Base-by-base conservation (phyloP, 768 basidiomycete genomes). In the Serendipita sp. region DNA sequence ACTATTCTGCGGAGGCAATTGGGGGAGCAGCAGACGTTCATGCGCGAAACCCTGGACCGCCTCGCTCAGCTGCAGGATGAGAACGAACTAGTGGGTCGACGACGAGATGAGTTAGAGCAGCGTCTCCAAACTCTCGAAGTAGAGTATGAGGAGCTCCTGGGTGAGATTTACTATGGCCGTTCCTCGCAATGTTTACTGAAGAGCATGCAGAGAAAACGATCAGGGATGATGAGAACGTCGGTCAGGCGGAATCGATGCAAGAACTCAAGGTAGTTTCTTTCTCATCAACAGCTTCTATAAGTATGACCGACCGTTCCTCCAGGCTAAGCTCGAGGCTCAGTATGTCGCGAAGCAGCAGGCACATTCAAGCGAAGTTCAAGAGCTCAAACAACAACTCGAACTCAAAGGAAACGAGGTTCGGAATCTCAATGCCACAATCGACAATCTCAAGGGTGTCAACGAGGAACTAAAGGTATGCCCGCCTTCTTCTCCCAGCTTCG, bases 71-170 rank as follows among this genome's bases (percentile, higher is more conserved):
- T 85, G 67, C 89, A 94, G 70, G 93, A 98, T 73, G 94, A 98
- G 79, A 86, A 85, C 67, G 93, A 94, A 71, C 83, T 91, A 79
- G 78, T 90, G 65, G 76, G 78, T 32, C 83, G 91, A 68, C 78
- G 94, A 67, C 81, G 86, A 67, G 90, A 91, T 67, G 96, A 99
- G 72, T 75, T 98, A 46, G 94, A 99, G 75, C 77, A 80, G 45
- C 81, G 94, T 66, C 79, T 96, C 56, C 75, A 83, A 44, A 81
- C 85, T 51, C 76, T 98, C 34, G 94, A 98, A 75, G 79, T 88
- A 2, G 96, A 98, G 71, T 98, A 97, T 70, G 96, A 99, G 75
- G 96, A 98, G 75, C 80, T 98, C 30, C 81, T 99, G 36, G 94
- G 93, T 92, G 56, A 60, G 30, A 38, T 23, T n/a, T 28, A 35